Base-by-base conservation (phyloP, 2,329 filamentous ascomycete species). In the Elsinoe perseae region DNA sequence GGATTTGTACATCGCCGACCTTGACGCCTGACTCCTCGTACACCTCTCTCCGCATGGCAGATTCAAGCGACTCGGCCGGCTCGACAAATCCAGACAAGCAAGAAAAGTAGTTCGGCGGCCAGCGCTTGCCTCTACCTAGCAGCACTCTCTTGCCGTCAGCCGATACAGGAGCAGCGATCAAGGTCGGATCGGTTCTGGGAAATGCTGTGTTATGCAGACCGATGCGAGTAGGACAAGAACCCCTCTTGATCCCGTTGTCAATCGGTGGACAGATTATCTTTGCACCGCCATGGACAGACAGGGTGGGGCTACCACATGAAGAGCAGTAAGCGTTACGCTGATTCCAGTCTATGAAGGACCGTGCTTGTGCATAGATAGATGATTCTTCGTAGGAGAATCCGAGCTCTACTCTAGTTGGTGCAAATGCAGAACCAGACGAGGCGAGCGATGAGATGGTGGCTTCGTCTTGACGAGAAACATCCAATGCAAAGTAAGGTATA, bases 21-120 rank as follows among this genome's bases (percentile, higher is more conserved):
- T 74, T 75, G 28, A 93, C 87, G 14, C 89, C 89, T 36, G 84
- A 83, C 72, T 95, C 89, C 69, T 95, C 89, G 86, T 87, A 91
- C 2, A 91, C 86, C 73, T 95, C 89, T 56, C 89, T 79, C 1
- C 88, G 79, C 4, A 92, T 87, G 0, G 88, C 86, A 70, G 93
- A 88, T 70, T 95, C 89, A 56, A 93, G 82, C 1, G 85, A 89
- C 75, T 95, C 89, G 1, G 85, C 88, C 0, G 88, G 88, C 71
- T 95, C 89, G 57, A 91, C 81, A 72, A 95, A 95, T 0, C 89
- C 89, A 4, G 60, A 61, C 1, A 62, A 58, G 21, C 57, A 59
- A 38, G 58, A 60, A 50, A 60, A 63, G 59, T 63, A 63, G 36
- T 61, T 62, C 10, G 60, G 59, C 16, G 61, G 61, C 61, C 61